These are phyloP conservation scores for Citrus cavaleriei DNA, from an alignment of 345 rosid genomes.

Conservation along the genomic window DNA sequence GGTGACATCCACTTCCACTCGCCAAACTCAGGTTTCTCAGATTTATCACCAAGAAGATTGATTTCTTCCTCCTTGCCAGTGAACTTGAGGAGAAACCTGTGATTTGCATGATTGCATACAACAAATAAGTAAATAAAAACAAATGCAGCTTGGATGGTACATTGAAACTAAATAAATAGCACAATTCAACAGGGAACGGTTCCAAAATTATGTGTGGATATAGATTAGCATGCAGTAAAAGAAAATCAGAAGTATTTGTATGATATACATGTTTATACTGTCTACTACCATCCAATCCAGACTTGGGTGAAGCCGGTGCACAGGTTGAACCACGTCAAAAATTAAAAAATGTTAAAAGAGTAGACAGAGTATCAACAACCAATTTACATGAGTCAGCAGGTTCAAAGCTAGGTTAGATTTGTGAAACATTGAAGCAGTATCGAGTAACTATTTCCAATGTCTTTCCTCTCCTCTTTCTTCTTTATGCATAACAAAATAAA, in stretches of 20 bases:
- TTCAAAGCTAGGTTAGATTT: not conserved
- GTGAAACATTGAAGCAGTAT: not conserved
- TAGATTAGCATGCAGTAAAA: not conserved
- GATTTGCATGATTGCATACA: not conserved
- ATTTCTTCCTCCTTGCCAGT: conserved; percentile 83
- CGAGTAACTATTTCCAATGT: not conserved
- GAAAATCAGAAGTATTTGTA: not conserved
- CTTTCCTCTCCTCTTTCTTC: not conserved
- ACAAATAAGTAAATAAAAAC: not conserved
- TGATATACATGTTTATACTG: not conserved
- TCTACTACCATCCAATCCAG: not conserved
- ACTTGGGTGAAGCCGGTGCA: not conserved
- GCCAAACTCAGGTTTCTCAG: conserved; percentile 91
- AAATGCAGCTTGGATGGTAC: not conserved
- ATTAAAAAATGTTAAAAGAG: not conserved
- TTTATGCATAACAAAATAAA: not conserved
- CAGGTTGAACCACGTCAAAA: not conserved
- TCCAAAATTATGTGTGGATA: not conserved
- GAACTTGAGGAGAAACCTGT: conserved; percentile 85
- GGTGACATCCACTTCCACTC: conserved; percentile 84
- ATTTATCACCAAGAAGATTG: conserved; percentile 82
- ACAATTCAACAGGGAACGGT: not conserved
- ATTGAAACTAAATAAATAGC: not conserved
- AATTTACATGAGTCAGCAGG: not conserved
- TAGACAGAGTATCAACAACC: not conserved